Evolutionary conservation across 495 filamentous ascomycete species (phyloP).

Genomic region (Letharia lupina): DNA sequence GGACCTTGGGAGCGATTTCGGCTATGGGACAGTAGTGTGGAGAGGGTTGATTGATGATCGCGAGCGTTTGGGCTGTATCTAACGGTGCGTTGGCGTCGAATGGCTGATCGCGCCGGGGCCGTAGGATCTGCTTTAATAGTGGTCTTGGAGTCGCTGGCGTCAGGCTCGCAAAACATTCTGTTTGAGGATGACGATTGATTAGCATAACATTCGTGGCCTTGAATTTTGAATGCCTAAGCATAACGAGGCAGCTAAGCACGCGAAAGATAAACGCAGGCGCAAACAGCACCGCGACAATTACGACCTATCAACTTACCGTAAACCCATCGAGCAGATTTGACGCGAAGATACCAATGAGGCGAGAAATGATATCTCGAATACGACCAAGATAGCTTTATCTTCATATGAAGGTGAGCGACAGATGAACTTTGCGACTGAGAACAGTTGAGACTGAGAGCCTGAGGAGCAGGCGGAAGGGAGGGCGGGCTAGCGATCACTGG

Average conservation of each 20-base stretch:
- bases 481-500: background rate
- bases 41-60: slow-evolving; percentile 16
- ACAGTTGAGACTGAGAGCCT: background rate
- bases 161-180: slow-evolving; percentile 53
- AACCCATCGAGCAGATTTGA: slow-evolving; percentile 16
- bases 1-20: slow-evolving; percentile 12
- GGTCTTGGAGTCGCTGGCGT: slow-evolving; percentile 49
- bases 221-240: slow-evolving; percentile 17
- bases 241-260: slow-evolving; percentile 21
- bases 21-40: slow-evolving; percentile 11
- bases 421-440: slow-evolving; percentile 10
- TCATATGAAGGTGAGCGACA: background rate
- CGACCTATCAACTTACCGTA: slow-evolving; percentile 16
- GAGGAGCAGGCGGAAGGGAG: slow-evolving; percentile 10
- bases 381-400: background rate
- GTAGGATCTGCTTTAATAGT: slow-evolving; percentile 48
- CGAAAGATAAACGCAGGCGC: slow-evolving; percentile 21
- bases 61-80: slow-evolving; percentile 29
- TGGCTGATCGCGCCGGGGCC: slow-evolving; percentile 60
- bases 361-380: background rate
- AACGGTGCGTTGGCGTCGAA: slow-evolving; percentile 50
- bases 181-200: slow-evolving; percentile 15
- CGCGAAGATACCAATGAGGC: slow-evolving; percentile 3
- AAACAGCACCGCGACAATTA: slow-evolving; percentile 19
- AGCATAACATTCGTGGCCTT: slow-evolving; percentile 20